Evolutionary conservation across 495 filamentous ascomycete genomes (phyloP).

Genomic region (Elasticomyces elasticus): DNA sequence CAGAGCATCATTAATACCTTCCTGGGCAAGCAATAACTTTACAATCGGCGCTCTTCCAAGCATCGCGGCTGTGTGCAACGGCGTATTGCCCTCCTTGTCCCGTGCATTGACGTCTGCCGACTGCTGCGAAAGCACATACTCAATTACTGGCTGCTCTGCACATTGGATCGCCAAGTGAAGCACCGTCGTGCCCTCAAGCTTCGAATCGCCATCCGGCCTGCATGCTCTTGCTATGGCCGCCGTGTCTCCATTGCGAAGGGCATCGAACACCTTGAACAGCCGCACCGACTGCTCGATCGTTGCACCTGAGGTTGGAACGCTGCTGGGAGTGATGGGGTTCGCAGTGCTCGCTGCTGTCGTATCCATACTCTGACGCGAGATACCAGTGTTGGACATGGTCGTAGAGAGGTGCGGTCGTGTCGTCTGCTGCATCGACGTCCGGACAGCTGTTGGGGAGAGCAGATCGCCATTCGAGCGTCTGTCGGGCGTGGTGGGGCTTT

Average conservation of each 20-base stretch:
- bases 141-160: conserved; percentile 89
- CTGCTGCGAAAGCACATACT: conserved; percentile 71
- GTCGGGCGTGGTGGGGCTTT: conserved; percentile 30
- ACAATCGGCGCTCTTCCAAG: conserved; percentile 74
- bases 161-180: conserved; percentile 95
- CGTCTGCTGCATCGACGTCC: conserved; percentile 14
- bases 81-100: conserved; percentile 87
- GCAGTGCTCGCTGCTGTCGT: background rate
- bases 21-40: conserved; percentile 64
- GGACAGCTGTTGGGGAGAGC: background rate
- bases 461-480: conserved; percentile 30
- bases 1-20: conserved; percentile 78
- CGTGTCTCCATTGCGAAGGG: conserved; percentile 80
- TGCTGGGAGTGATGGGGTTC: conserved; percentile 1
- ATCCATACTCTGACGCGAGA: conserved; percentile 1
- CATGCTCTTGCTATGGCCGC: conserved; percentile 82
- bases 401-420: conserved; percentile 34
- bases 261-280: conserved; percentile 89
- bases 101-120: conserved; percentile 78
- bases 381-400: conserved; percentile 28
- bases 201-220: conserved; percentile 33
- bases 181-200: conserved; percentile 66
- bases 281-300: conserved; percentile 89
- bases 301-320: conserved; percentile 30
- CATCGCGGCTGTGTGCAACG: conserved; percentile 76